Evolutionary conservation across 129 eudicot genomes (phyloP).

Genomic region (Saussurea involucrata): DNA sequence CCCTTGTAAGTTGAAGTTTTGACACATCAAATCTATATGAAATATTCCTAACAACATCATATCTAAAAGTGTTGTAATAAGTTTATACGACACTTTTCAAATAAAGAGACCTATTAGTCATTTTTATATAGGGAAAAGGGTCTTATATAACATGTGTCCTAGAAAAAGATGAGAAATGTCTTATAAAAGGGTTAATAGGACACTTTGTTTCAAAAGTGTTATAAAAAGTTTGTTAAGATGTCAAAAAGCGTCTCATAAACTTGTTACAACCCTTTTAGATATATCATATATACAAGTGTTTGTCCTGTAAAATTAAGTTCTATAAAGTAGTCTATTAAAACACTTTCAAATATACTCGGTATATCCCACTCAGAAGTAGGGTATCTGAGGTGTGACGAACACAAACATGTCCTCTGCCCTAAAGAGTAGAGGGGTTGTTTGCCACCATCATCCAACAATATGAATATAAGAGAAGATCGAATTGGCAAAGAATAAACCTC

Average conservation of each 20-base stretch:
- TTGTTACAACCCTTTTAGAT: background rate
- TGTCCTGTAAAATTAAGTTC: background rate
- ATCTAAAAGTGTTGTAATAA: background rate
- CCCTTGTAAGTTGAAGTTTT: no score
- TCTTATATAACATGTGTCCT: background rate
- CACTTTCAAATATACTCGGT: background rate
- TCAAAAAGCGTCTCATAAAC: background rate
- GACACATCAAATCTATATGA: no score
- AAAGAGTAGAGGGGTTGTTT: background rate
- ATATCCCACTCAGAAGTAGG: no score
- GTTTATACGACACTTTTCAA: background rate
- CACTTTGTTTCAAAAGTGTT: background rate
- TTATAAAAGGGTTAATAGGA: background rate
- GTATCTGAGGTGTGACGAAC: no score
- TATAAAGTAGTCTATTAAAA: no score
- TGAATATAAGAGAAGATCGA: background rate
- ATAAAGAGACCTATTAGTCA: background rate
- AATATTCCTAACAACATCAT: no score
- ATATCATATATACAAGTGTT: no score
- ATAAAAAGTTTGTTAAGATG: background rate
- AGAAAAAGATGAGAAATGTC: background rate
- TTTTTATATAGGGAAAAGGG: background rate
- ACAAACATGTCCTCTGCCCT: no score
- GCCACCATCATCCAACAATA: background rate
- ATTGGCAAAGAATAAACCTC: slow-evolving; percentile 51